Evolutionary conservation across 768 basidiomycete genomes (phyloP), one percentile per base, ranked within the genome.

Genomic region (Phlebiopsis flavidoalba): DNA sequence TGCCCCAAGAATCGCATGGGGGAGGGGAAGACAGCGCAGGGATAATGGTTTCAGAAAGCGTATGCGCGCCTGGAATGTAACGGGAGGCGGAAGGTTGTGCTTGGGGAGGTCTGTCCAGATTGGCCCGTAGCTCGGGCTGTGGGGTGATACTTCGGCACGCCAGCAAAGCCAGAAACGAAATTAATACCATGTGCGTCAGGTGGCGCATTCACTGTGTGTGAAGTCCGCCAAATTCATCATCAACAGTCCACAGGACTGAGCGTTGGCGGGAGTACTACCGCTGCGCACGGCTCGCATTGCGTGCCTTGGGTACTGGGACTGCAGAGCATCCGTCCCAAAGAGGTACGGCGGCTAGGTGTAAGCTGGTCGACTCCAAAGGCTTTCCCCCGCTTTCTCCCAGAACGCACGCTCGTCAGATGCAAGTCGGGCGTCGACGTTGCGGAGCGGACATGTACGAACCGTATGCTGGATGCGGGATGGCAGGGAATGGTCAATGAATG

Each of bases 191-290:
- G n/a, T 62, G 82, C 81, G 7, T 75, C 80, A 4, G 72, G 67
- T 5, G 68, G 65, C 4, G 72, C 61, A 21, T 67, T 64, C 53
- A 64, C 67, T 37, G 69, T 81, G 79, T n/a, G 88, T 82, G 69
- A 94, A 93, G 69, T 95, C n/a, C 93, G 3, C 93, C 95, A 73
- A 96, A 96, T 24, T 93, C 93, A 66, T 95, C 92, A 46, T 76
- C 72, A 43, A 84, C 84, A 56, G n/a, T 80, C 76, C 15, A 87
- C 84, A 10, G 80, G 66, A n/a, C n/a, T n/a, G 31, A 88, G 80
- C 1, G 83, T 84, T 1, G 89, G 83, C n/a, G 17, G 88, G 85
- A 11, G 79, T 80, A 15, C 73, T 76, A 0, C 79, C 75, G 50
- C 78, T 74, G 14, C 74, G 70, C 6, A 67, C 74, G n/a, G n/a